Base-by-base conservation (phyloP, 2,329 filamentous ascomycete genomes). In the Trichoderma sp. region DNA sequence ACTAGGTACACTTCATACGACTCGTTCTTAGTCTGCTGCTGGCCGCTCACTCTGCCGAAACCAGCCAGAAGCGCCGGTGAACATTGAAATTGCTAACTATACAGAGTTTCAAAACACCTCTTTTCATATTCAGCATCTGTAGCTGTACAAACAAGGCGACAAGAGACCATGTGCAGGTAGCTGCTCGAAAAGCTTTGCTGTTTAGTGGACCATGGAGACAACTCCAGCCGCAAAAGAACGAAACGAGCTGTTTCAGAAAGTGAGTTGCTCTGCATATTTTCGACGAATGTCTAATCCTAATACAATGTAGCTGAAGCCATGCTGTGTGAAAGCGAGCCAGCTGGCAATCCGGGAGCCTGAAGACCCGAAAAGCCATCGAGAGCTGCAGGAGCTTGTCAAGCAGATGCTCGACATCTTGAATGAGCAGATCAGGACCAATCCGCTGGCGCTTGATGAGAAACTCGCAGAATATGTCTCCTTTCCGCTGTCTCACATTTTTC, bases 401-500 rank as follows among this genome's bases (percentile, higher is more conserved):
- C 79, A 83, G 68, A 77, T 89, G 3, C 78, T 83, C 34, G 71
- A 72, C 26, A 77, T 86, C n/a, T 78, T 89, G 5, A 76, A 82
- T 55, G 76, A 77, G 37, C 84, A 84, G 73, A 73, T 81, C 32
- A 74, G 77, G 52, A 75, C 74, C 28, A 83, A 87, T 71, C 78
- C 82, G 3, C 77, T 81, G 2, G 81, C 82, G 0, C 78, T 98
- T 21, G 93, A 97, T 77, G 86, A 90, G 64, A 95, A 94, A 77
- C 82, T 98, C 21, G 93, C 94, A 16, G 94, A 97, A 81, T 99
- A 98, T 83, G 87, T 92, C 75, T 98, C 98, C 83, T 97, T 97
- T 71, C 96, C 96, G 0, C 83, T 99, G 0, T 94, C 93, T 0
- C 91, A 96, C 73, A 88, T 98, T 49, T 90, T 99, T 74, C 90